Evolutionary conservation across 164 flowering plant species (phyloP).

Genomic region (Vitis riparia): DNA sequence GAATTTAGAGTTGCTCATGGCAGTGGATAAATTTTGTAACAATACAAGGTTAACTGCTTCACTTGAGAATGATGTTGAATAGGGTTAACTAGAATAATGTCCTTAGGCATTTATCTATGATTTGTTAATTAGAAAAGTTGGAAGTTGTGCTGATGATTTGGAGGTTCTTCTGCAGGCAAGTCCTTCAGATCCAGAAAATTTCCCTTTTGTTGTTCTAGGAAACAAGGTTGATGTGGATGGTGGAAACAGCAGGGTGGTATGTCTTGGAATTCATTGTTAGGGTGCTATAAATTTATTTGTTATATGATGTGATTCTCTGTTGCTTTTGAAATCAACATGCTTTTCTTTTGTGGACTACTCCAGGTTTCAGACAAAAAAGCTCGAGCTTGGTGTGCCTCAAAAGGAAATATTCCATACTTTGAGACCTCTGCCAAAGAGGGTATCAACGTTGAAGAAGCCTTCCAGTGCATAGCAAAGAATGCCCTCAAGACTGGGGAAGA

Average conservation of each 20-base stretch:
- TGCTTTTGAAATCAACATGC: neutral
- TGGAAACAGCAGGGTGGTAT: conserved; percentile 94
- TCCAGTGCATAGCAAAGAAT: conserved; percentile 85
- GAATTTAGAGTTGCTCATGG: neutral
- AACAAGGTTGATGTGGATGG: conserved; percentile 90
- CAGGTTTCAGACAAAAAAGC: conserved; percentile 96
- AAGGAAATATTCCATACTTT: conserved; percentile 92
- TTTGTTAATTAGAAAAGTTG: neutral
- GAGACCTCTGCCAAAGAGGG: conserved; percentile 98
- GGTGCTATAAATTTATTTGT: neutral
- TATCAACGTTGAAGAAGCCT: conserved; percentile 83
- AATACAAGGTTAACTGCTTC: neutral
- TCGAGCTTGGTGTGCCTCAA: conserved; percentile 93
- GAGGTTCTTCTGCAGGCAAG: conserved; percentile 64
- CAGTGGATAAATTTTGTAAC: neutral
- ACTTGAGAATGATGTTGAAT: neutral
- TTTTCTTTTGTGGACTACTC: neutral
- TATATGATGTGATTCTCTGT: neutral
- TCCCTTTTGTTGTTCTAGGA: conserved; percentile 92
- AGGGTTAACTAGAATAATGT: neutral
- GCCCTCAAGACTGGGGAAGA: conserved; percentile 84
- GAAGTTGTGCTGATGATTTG: neutral
- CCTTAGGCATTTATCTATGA: neutral
- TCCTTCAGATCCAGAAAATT: conserved; percentile 93
- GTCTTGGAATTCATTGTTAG: conserved; percentile 10